Percentiles rank a stretch among this genome's conserved stretches.
Conservation (phyloP, 257 asterid genomes). For the Jacaranda mimosifolia region DNA sequence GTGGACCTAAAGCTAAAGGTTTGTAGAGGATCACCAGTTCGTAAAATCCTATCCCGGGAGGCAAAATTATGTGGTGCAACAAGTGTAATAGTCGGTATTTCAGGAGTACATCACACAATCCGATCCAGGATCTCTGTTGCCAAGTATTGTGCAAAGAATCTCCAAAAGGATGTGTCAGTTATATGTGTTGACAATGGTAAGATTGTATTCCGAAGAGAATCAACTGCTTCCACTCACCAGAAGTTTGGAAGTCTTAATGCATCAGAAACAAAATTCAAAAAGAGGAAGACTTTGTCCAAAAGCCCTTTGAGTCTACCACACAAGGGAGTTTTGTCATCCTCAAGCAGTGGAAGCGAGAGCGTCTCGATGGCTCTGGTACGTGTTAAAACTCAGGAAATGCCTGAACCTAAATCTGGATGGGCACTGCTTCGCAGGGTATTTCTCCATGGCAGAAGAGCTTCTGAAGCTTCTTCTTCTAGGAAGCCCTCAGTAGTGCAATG, state of each 20-base stretch:
- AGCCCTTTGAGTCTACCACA: slow-evolving; percentile 51
- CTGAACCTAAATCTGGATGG: slow-evolving; percentile 65
- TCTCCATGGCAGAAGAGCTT: slow-evolving; percentile 46
- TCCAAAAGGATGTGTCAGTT: slow-evolving; percentile 58
- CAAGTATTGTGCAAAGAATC: slow-evolving; percentile 72
- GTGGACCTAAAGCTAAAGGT: slow-evolving; percentile 80
- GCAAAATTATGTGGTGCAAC: slow-evolving; percentile 63
- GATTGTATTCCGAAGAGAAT: slow-evolving; percentile 60
- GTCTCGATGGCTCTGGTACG: slow-evolving; percentile 63
- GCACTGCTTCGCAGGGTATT: slow-evolving; percentile 56
- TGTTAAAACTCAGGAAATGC: slow-evolving; percentile 42
- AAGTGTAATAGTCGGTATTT: slow-evolving; percentile 68
- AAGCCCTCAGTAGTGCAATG: slow-evolving; percentile 60
- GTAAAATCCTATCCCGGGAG: slow-evolving; percentile 66
- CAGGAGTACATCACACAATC: slow-evolving; percentile 54
- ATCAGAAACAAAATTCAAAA: slow-evolving; percentile 51
- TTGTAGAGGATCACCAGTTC: slow-evolving; percentile 79
- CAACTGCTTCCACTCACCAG: slow-evolving; percentile 40
- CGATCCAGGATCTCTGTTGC: slow-evolving; percentile 73
- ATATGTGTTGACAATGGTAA: slow-evolving; percentile 74
- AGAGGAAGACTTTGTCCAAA: slow-evolving; percentile 49
- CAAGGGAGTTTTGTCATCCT: slow-evolving; percentile 30
- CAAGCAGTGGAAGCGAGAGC: slow-evolving; percentile 42
- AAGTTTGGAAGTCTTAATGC: slow-evolving; percentile 47
- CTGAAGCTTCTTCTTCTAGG: slow-evolving; percentile 50